Evolutionary conservation across 371 early-diverging fungal species (phyloP), one percentile per base, ranked within the genome.

Genomic region (Mucor saturninus): DNA sequence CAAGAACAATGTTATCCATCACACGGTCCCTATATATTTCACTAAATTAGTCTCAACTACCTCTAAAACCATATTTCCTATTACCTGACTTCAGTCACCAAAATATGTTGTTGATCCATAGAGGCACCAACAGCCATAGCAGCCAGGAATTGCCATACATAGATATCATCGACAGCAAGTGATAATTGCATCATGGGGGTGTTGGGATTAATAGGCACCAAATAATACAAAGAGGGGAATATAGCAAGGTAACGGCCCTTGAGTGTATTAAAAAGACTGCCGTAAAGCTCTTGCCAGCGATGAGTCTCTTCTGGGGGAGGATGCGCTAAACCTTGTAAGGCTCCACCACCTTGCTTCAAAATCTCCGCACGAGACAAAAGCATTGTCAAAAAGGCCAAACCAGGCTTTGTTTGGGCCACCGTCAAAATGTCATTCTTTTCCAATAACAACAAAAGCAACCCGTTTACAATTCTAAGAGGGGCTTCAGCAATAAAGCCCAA

Each of bases 101-200:
- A 75, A 30, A 90, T 80, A 56, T 93, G 91, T 75, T 98, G 98
- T 74, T 96, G 96, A 40, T 97, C 96, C 64, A 91, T 89, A 1
- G 93, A 89, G 0, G 98, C 96, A 13, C 94, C 93, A 0, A 95
- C 91, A 3, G 97, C 96, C 82, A 98, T 85, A 2, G 96, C 91
- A 3, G 98, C 95, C 77, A 98, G 80, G 66, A 98, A 98, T 75
- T 97, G 97, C 98, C 98, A 98, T n/a, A 97, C 94, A 68, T 93
- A 93, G 58, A 91, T 85, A 68, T 97, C 97, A 68, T 97, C 95
- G 3, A 85, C 73, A 21, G 60, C 64, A 31, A 74, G 50, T 13
- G 77, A 72, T 43, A 80, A 38, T 40, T 80, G 79, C 32, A 71
- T 66, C 54, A 75, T 69, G 55, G 68, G 70, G 11, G 75, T 72